Evolutionary conservation across 108 stramenopile genomes (phyloP).

Genomic region (Skeletonema tropicum): DNA sequence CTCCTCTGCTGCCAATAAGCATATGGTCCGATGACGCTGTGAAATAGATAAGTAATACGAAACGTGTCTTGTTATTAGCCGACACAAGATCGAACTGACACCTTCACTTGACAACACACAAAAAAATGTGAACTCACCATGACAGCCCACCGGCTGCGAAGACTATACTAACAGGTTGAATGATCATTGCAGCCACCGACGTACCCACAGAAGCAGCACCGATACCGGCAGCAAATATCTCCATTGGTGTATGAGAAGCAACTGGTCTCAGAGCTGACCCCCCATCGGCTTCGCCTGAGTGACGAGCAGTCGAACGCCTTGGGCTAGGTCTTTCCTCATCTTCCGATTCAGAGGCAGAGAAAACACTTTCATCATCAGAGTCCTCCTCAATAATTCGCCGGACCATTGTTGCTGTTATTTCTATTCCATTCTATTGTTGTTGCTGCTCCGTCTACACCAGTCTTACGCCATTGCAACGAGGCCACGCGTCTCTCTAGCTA

Average conservation of each 20-base stretch:
- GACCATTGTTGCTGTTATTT: not conserved
- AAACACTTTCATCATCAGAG: not conserved
- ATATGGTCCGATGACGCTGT: conserved; percentile 43
- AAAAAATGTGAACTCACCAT: conserved; percentile 19
- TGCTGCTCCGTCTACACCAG: not conserved
- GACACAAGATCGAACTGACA: not conserved
- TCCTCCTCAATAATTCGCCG: not conserved
- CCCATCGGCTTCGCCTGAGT: not conserved
- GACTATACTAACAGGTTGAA: conserved; percentile 56
- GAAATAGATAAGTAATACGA: not conserved
- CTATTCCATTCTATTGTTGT: not conserved
- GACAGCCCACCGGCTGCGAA: conserved; percentile 66
- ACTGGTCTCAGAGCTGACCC: conserved; percentile 46
- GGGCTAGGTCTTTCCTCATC: conserved; percentile 5
- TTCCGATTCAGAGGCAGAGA: not conserved
- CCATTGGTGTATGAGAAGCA: conserved; percentile 58
- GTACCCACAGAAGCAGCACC: conserved; percentile 57
- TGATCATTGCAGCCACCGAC: conserved; percentile 63
- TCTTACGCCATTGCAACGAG: not conserved
- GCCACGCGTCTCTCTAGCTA: no score
- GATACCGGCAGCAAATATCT: conserved; percentile 51
- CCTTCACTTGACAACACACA: not conserved
- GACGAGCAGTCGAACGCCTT: not conserved
- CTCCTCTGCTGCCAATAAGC: conserved; percentile 46
- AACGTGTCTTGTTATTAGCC: not conserved